Percentiles rank a stretch among this genome's conserved stretches.
These are phyloP conservation scores for Phytophthora megakarya DNA, from an alignment of 352 stramenopile species.

Conservation along the genomic window DNA sequence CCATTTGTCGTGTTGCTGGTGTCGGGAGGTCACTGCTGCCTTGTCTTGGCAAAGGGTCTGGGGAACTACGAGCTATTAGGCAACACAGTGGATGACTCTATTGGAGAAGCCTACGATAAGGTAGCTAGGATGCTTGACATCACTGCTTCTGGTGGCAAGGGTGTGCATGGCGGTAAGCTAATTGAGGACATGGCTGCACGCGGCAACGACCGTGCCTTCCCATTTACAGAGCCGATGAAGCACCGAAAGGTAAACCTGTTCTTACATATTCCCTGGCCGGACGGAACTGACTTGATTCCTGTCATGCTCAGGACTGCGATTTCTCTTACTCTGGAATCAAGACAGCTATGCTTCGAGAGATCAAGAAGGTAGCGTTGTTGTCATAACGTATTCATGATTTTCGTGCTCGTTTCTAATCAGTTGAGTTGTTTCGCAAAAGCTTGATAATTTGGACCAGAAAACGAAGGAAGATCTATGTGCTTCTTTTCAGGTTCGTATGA, in stretches of 20 bases:
- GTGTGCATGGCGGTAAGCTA: slow-evolving; percentile 91
- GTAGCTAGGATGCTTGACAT: slow-evolving; percentile 95
- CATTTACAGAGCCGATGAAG: slow-evolving; percentile 93
- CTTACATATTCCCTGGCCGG: background rate
- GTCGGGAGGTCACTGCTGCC: slow-evolving; percentile 98
- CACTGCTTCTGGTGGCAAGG: slow-evolving; percentile 41
- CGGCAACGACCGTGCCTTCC: slow-evolving; percentile 91
- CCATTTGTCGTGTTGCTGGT: slow-evolving; percentile 97
- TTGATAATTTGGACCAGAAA: slow-evolving; percentile 50
- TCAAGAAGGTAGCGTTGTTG: slow-evolving; percentile 49
- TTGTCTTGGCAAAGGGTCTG: slow-evolving; percentile 94
- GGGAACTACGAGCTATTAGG: slow-evolving; percentile 94
- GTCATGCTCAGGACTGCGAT: slow-evolving; percentile 86
- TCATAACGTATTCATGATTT: background rate
- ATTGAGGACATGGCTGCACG: slow-evolving; percentile 92
- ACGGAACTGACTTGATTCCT: slow-evolving; percentile 5
- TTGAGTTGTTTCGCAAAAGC: slow-evolving; percentile 40
- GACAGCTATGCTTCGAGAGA: slow-evolving; percentile 91
- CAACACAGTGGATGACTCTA: slow-evolving; percentile 97
- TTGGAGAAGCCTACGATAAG: slow-evolving; percentile 99
- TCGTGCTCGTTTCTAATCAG: slow-evolving; percentile 2
- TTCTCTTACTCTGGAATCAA: slow-evolving; percentile 99
- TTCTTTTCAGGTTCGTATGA: slow-evolving; percentile 86
- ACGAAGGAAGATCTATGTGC: slow-evolving; percentile 92
- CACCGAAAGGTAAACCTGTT: slow-evolving; percentile 51